Base-by-base conservation (phyloP, 164 flowering plant genomes). In the Macadamia tetraphylla region DNA sequence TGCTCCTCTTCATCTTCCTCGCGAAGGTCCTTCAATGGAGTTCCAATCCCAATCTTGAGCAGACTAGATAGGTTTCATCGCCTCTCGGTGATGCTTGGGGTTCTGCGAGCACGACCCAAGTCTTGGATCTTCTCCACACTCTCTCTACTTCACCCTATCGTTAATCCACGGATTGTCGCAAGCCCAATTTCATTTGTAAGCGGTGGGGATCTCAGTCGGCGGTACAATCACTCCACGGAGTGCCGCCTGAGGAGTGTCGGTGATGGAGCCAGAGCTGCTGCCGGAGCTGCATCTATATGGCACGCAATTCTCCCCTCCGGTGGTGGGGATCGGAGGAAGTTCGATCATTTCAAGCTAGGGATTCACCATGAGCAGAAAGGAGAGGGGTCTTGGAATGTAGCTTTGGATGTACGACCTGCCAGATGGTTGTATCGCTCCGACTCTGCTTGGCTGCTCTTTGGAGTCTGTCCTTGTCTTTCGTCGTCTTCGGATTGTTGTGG, bases 321-420 rank as follows among this genome's bases (percentile, higher is more conserved):
- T 14, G 18, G 77, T 14, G 40, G 40, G 40, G 40, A 35, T 35
- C 40, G 5, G 3, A 35, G 40, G 40, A 35, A 35, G 3, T 52
- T 61, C 40, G 56, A 44, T 15, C 17, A 32, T 63, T 58, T 71
- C 31, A n/a, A 29, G 56, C 67, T 63, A 55, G 56, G 72, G 29
- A 57, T 65, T 35, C 73, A 71, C 17, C 65, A 68, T 23, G 81
- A 78, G 53, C 73, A 65, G 74, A 83, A 73, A 40, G 97, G 91
- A 1, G 97, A 89, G 66, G 97, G 96, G 4, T 89, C 95, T 6
- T 92, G 95, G 95, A 92, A 89, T 68, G 97, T 80, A 18, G 87
- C 89, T 6, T 87, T 87, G 86, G 97, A 89, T 64, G 85, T 84
- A 0, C 65, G 98, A 8, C 98, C 98, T 6, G 98, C 98, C 9